Evolutionary conservation across 805 yeast species (phyloP).

Genomic region (Sugiyamaella boreocaroliniensis): DNA sequence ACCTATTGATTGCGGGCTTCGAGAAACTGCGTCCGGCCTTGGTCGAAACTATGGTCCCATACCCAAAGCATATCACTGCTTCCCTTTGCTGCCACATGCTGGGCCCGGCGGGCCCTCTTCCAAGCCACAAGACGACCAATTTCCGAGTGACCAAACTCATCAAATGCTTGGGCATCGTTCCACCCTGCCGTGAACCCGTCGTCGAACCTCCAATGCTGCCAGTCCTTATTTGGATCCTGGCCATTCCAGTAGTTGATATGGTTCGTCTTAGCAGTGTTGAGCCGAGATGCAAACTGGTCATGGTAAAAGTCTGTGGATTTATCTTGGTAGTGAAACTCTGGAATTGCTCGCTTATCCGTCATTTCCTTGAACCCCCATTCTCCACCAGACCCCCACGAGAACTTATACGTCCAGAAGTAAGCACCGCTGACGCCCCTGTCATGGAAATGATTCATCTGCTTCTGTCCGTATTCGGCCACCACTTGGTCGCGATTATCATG

Average conservation of each 20-base stretch:
- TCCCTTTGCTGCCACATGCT: conserved; percentile 55
- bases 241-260: conserved; percentile 68
- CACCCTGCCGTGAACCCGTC: conserved; percentile 76
- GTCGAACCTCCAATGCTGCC: conserved; percentile 74
- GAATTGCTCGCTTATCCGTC: conserved; percentile 55
- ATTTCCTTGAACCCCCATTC: conserved; percentile 91
- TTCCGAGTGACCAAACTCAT: conserved; percentile 57
- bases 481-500: conserved; percentile 44
- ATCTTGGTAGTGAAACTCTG: conserved; percentile 22
- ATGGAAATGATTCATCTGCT: conserved; percentile 43
- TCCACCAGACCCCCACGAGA: conserved; percentile 85
- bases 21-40: conserved; percentile 45
- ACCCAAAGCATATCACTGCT: conserved; percentile 64
- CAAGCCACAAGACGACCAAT: conserved; percentile 72
- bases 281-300: conserved; percentile 33
- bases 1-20: conserved; percentile 1
- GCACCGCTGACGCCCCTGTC: conserved; percentile 60
- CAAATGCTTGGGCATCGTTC: conserved; percentile 65
- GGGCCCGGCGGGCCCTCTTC: conserved; percentile 53
- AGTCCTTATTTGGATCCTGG: conserved; percentile 49
- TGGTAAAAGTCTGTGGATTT: conserved; percentile 18
- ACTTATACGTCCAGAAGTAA: conserved; percentile 88
- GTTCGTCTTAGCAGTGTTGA: conserved; percentile 33
- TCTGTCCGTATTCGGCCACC: conserved; percentile 56
- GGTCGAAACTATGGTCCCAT: conserved; percentile 79